A percentile compares a stretch with the other conserved stretches of the same genome.
These are phyloP conservation scores for Leavenworthia alabamica DNA, from an alignment of 345 rosid species.

Conservation along the genomic window DNA sequence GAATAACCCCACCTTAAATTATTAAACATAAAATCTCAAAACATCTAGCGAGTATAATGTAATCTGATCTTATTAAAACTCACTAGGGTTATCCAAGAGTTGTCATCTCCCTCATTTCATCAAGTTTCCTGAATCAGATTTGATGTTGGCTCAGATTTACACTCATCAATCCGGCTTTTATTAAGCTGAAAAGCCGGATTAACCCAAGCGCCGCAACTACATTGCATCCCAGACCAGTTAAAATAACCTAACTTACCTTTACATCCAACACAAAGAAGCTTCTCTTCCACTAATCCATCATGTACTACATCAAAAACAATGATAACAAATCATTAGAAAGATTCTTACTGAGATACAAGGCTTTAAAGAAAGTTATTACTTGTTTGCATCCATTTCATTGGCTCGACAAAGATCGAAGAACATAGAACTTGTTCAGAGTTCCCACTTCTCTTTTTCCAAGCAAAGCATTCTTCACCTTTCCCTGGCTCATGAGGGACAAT, in stretches of 20 bases:
- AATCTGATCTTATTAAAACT: not conserved
- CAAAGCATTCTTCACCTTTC: conserved; percentile 68
- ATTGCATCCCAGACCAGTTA: conserved; percentile 96
- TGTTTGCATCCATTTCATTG: conserved; percentile 92
- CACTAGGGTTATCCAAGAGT: not conserved
- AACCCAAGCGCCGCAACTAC: conserved; percentile 90
- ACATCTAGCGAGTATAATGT: no score
- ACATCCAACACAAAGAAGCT: conserved; percentile 72
- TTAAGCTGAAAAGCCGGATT: conserved; percentile 91
- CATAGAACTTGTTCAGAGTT: conserved; percentile 46
- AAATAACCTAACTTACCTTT: conserved; percentile 72
- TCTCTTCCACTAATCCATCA: conserved; percentile 76
- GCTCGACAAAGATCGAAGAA: conserved; percentile 81
- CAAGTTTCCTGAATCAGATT: not conserved
- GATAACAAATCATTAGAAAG: not conserved
- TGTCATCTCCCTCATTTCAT: not conserved
- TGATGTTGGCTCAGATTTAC: conserved; percentile 13
- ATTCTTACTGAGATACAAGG: not conserved
- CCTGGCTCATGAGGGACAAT: conserved; percentile 60
- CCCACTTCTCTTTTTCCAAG: conserved; percentile 63
- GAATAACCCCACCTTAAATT: no score
- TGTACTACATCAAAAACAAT: conserved; percentile 39
- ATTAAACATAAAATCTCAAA: no score
- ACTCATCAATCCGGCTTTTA: conserved; percentile 66
- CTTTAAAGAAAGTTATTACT: no score